Evolutionary conservation across 768 basidiomycete genomes (phyloP), one percentile per base, ranked within the genome.

Genomic region (Mycena leptocephala): DNA sequence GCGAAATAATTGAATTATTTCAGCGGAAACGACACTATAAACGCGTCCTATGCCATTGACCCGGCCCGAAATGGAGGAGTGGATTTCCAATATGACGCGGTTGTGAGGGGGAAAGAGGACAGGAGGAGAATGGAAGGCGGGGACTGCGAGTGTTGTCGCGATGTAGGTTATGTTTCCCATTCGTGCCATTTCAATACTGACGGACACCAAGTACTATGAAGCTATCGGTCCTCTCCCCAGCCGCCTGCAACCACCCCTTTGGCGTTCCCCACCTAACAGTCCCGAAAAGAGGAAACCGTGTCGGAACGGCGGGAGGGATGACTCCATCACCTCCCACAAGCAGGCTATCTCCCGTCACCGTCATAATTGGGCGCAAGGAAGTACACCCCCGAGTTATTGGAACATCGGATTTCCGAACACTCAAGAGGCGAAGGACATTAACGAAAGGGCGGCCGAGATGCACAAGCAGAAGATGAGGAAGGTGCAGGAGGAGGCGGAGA

Each of bases 381-480:
- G 88, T 63, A 97, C 96, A 2, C 97, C 97, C 14, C 96, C 96
- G 0, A 93, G 92, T 20, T 98, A 95, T 84, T 97, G 96, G 95
- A 89, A 93, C 70, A 97, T 97, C 72, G 96, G 95, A 1, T 97
- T 99, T 82, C 97, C 97, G 1, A 88, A 89, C 77, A 97, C 97
- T 5, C 97, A 97, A 83, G 92, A 96, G 81, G 93, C 92, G 20
- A 89, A 87, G 58, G 89, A 89, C 68, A 97, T 98, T 79, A 98
- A 98, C 82, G 85, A 87, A 74, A 86, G 86, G 72, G 97, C 97
- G 11, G 89, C 88, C 71, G 90, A 91, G 80, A 95, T 97, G 91
- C 93, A 95, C 76, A 84, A 84, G 79, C 87, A 89, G 82, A 96
- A 96, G 86, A 87, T 88, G 74, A 84, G 87, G 9, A 85, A 87